Evolutionary conservation across 2,329 filamentous ascomycete species (phyloP), one percentile per base, ranked within the genome.

Genomic region (Plectosphaerella cucumerina): DNA sequence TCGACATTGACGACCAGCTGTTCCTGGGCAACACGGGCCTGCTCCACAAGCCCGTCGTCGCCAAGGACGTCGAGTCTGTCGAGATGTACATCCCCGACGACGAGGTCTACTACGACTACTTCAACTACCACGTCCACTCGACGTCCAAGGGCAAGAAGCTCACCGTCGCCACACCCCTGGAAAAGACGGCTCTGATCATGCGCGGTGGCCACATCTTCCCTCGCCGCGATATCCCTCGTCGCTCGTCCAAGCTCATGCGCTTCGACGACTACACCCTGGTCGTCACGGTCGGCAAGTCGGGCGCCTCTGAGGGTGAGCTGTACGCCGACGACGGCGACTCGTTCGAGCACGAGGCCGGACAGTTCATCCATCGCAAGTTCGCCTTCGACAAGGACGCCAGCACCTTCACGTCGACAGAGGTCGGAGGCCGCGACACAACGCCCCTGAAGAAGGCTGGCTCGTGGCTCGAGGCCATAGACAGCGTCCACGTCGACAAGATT

Each of bases 201-300:
- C 90, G 88, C 59, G 93, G 90, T 44, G 94, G 94, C 1, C 89
- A 97, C 67, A 86, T 99, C 60, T 86, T 97, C 62, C 87, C 92
- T 3, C 89, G 94, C 51, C 90, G 93, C 58, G 94, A 99, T 62
- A 84, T 86, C 21, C 91, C 92, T 4, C 84, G 94, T 50, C 85
- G 93, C 53, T 96, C 90, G 52, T 89, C 84, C 52, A 85, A 88
- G 18, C 77, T 97, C 44, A 97, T 97, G 94, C 87, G 84, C 61
- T 96, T 85, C 69, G 94, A 99, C 66, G 92, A 95, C 39, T 96
- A 96, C 73, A 99, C 94, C 0, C 81, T 99, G 2, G 85, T 99
- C 2, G 77, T 97, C 3, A 81, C 82, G 0, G 75, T 95, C 31
- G 85, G 87, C 49, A 82, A 85, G 60, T 54, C 58, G 46, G 76